These are phyloP conservation scores for Remersonia thermophila DNA, from an alignment of 2,329 filamentous ascomycete species.

Conservation along the genomic window DNA sequence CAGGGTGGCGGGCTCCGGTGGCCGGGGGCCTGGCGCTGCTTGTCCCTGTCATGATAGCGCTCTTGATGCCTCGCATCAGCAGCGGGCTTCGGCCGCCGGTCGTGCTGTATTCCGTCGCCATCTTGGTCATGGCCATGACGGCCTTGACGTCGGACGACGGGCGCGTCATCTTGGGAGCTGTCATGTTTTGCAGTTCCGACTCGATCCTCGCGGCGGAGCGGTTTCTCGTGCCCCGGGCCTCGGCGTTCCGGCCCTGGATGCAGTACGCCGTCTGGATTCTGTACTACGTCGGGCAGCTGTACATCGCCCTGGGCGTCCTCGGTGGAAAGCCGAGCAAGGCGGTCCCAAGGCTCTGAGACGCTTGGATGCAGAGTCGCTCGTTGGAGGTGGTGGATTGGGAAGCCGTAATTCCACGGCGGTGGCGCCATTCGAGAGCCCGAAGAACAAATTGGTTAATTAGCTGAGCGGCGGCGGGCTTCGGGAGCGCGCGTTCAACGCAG, in stretches of 20 bases:
- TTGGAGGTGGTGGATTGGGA: too few species aligned
- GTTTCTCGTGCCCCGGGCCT: slow-evolving; percentile 20
- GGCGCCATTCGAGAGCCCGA: too few species aligned
- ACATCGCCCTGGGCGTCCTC: slow-evolving; percentile 20
- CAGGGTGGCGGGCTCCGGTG: slow-evolving; percentile 8
- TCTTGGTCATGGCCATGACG: slow-evolving; percentile 22
- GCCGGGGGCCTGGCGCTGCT: slow-evolving; percentile 14
- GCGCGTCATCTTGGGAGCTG: slow-evolving; percentile 19
- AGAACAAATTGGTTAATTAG: too few species aligned
- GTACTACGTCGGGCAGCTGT: slow-evolving; percentile 25
- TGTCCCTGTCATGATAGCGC: slow-evolving; percentile 17
- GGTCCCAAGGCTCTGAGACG: too few species aligned
- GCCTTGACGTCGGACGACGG: slow-evolving; percentile 19
- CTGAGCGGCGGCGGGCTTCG: too few species aligned
- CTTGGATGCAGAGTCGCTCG: too few species aligned
- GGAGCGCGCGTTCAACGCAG: too few species aligned
- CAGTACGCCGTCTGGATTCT: slow-evolving; percentile 24
- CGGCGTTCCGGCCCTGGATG: slow-evolving; percentile 20
- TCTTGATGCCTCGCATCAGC: slow-evolving; percentile 19
- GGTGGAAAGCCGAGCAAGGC: not conserved
- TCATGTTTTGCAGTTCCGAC: slow-evolving; percentile 25
- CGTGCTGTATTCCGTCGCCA: slow-evolving; percentile 21
- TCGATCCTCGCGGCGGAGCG: slow-evolving; percentile 22
- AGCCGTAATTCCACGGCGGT: too few species aligned
- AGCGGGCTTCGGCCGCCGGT: slow-evolving; percentile 19